Base-by-base conservation (phyloP, 768 basidiomycete species). In the Mycena latifolia region DNA sequence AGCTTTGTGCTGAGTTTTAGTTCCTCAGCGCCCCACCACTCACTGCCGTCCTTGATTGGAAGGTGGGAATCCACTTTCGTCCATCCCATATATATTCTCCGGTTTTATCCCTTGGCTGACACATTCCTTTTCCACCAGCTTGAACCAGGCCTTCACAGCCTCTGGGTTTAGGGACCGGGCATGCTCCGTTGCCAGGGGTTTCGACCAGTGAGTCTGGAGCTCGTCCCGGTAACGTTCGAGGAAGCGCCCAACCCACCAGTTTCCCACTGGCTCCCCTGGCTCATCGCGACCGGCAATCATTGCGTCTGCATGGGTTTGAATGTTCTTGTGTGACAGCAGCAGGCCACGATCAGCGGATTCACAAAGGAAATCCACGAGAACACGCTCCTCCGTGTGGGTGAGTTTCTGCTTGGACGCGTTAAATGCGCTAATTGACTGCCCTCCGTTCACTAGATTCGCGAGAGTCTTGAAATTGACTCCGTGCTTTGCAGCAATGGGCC, bases 391-490 rank as follows among this genome's bases (percentile, higher is more conserved):
- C 6, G 69, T 41, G 15, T 47, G 22, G 25, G 73, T 72, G 2
- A 79, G 65, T 57, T 75, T 75, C 59, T 74, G 71, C 61, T 74
- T 76, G 18, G 69, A 50, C 33, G 73, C 70, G 61, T 74, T 69
- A 63, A 72, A 75, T 59, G 60, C 69, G 46, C 63, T 71, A 61
- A 70, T 67, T 25, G 67, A 70, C 48, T n/a, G n/a, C n/a, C n/a
- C n/a, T n/a, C n/a, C n/a, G n/a, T n/a, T n/a, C n/a, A n/a, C n/a
- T n/a, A n/a, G n/a, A n/a, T n/a, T n/a, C n/a, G n/a, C n/a, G n/a
- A n/a, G n/a, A n/a, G n/a, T n/a, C n/a, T n/a, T n/a, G n/a, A n/a
- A n/a, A n/a, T n/a, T n/a, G n/a, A n/a, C n/a, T n/a, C n/a, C n/a
- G n/a, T n/a, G n/a, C n/a, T n/a, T n/a, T n/a, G n/a, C n/a, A n/a